Base-by-base conservation (phyloP, 164 flowering plant genomes). In the Stephania cephalantha region DNA sequence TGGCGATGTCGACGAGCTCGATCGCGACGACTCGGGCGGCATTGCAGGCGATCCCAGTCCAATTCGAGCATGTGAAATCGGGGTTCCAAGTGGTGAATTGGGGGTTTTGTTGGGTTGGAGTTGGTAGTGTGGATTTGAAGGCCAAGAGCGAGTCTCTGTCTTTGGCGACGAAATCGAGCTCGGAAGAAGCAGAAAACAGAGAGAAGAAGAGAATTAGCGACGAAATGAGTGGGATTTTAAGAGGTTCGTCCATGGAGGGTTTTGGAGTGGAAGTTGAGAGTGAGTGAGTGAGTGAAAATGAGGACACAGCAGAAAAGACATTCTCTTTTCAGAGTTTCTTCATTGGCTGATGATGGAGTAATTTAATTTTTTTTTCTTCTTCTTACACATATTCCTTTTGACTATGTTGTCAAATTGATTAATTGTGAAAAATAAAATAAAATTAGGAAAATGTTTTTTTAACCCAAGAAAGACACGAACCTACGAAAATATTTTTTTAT, bases 11-110 rank as follows among this genome's bases (percentile, higher is more conserved):
- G 35, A 80, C 82, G 55, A 95, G 82, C 75, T 84, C 81, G 58
- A 95, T 17, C 0, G 90, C 78, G 58, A 86, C 63, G 25, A 91
- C 93, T 46, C 88, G 75, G 20, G 92, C 91, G 12, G 87, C 83
- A 0, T 82, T 77, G 78, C 95, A 88, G 66, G 83, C 72, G 65
- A 95, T 6, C 15, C 98, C 97, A 2, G 88, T 85, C 96, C 91
- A 91, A 79, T 81, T 85, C 46, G 81, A 50, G 79, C 94, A 87
- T 74, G 74, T 75, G 35, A 83, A 76, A 30, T 84, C 88, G 7
- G 42, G 7, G 20, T 50, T 75, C 97, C 97, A 91, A 68, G 77
- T 79, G 0, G 88, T 70, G 53, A 91, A 81, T 68, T 35, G 42
- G 42, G 42, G 42, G 42, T 71, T 74, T 68, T 76, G 85, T 68